These are phyloP conservation scores for Rhizophagus clarus DNA, from an alignment of 192 early-diverging fungal species.

Conservation along the genomic window DNA sequence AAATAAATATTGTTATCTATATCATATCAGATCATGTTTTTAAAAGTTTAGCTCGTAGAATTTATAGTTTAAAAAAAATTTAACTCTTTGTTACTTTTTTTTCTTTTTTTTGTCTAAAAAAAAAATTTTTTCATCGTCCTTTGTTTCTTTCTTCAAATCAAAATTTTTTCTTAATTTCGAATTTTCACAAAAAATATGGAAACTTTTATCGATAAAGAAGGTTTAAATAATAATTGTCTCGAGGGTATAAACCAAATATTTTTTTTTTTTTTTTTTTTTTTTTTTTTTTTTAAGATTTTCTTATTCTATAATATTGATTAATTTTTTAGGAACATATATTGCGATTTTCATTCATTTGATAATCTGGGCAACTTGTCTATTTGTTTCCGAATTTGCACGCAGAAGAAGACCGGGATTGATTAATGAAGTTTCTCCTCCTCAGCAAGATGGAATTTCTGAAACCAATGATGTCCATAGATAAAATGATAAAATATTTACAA, in stretches of 20 bases:
- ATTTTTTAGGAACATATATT: background rate
- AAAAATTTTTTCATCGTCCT: too few relatives aligned
- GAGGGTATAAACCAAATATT: background rate
- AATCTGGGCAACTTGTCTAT: background rate
- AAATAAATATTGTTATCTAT: too few relatives aligned
- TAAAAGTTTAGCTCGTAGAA: too few relatives aligned
- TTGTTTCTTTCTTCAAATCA: too few relatives aligned
- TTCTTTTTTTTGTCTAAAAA: too few relatives aligned
- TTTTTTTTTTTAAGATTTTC: background rate
- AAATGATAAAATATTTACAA: background rate
- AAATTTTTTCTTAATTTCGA: too few relatives aligned
- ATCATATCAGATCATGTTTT: too few relatives aligned
- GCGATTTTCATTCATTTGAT: background rate
- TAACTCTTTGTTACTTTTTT: too few relatives aligned
- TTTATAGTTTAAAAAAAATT: too few relatives aligned
- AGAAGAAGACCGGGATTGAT: background rate
- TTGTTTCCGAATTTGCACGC: background rate
- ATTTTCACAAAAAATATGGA: background rate
- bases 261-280: background rate
- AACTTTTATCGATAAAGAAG: slow-evolving; percentile 9
- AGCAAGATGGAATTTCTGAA: background rate
- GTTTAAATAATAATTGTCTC: background rate
- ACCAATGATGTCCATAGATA: background rate
- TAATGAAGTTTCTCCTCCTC: background rate
- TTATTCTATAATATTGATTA: background rate